A percentile compares a stretch with the other conserved stretches of the same genome.
Conservation (phyloP, 768 basidiomycete species). For the Boletus vinaceobasis region DNA sequence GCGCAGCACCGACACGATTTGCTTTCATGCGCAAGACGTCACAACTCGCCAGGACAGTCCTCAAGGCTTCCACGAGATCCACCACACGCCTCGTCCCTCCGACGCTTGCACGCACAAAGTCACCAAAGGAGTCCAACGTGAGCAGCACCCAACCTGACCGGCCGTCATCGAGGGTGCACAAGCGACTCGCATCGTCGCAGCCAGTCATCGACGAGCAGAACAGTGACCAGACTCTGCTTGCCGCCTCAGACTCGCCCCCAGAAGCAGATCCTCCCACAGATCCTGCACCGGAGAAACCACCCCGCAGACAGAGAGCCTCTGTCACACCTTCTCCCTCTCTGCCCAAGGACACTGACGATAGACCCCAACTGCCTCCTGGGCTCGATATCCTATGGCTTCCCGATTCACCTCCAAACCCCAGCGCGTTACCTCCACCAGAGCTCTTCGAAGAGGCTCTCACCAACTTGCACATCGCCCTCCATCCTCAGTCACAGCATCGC, state of each 20-base stretch:
- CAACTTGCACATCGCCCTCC: conserved; percentile 72
- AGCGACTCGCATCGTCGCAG: conserved; percentile 25
- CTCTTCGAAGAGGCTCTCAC: conserved; percentile 74
- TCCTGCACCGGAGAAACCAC: conserved; percentile 24
- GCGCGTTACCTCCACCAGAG: conserved; percentile 63
- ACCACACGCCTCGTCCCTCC: background rate
- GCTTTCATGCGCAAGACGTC: conserved; percentile 60
- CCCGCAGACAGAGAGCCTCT: conserved; percentile 16
- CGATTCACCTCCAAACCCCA: conserved; percentile 25
- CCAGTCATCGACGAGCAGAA: conserved; percentile 14
- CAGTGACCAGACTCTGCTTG: conserved; percentile 4
- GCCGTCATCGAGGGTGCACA: conserved; percentile 18
- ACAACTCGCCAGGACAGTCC: conserved; percentile 78
- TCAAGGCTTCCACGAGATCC: conserved; percentile 14
- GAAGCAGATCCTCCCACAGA: conserved; percentile 20
- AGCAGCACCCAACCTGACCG: conserved; percentile 4
- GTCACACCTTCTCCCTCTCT: background rate
- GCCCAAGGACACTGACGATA: conserved; percentile 25
- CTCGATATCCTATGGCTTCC: conserved; percentile 68
- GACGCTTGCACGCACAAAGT: conserved; percentile 22
- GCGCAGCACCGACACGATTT: conserved; percentile 71
- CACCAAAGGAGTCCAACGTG: conserved; percentile 19
- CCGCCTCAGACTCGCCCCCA: conserved; percentile 24
- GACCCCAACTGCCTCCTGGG: conserved; percentile 49
- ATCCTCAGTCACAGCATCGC: conserved; percentile 77